These are phyloP conservation scores for Trichoderma koningiopsis DNA, from an alignment of 2,329 filamentous ascomycete species.

Conservation along the genomic window DNA sequence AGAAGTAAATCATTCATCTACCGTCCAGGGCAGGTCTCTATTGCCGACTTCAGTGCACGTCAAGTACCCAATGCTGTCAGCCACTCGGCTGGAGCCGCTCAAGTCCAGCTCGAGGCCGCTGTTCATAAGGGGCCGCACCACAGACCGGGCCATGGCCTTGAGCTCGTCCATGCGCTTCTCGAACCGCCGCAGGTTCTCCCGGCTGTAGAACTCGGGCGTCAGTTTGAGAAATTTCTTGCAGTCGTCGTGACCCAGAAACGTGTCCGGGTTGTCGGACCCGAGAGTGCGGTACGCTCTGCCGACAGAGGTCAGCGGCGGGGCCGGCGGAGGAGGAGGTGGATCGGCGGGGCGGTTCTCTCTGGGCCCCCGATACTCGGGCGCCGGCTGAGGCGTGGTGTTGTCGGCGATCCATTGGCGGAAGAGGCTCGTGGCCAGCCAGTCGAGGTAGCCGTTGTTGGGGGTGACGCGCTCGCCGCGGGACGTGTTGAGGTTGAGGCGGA, in stretches of 20 bases:
- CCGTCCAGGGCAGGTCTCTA: slow-evolving; percentile 54
- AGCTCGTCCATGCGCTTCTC: slow-evolving; percentile 87
- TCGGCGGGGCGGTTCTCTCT: slow-evolving; percentile 37
- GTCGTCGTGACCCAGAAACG: slow-evolving; percentile 81
- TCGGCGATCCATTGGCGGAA: slow-evolving; percentile 95
- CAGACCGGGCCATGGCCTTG: slow-evolving; percentile 78
- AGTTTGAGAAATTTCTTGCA: slow-evolving; percentile 89
- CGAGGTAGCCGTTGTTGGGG: slow-evolving; percentile 77
- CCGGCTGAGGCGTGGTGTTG: slow-evolving; percentile 72
- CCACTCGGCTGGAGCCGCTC: slow-evolving; percentile 43
- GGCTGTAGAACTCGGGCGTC: slow-evolving; percentile 76
- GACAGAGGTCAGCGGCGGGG: slow-evolving; percentile 57
- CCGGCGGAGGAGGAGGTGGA: slow-evolving; percentile 42
- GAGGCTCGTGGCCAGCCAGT: slow-evolving; percentile 84
- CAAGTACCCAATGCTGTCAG: slow-evolving; percentile 51
- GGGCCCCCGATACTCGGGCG: slow-evolving; percentile 36
- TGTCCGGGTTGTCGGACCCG: slow-evolving; percentile 59
- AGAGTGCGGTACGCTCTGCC: slow-evolving; percentile 79
- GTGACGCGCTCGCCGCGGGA: slow-evolving; percentile 79
- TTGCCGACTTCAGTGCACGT: slow-evolving; percentile 54
- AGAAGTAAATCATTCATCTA: slow-evolving; percentile 37
- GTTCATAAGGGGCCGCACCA: slow-evolving; percentile 82
- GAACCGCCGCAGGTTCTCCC: slow-evolving; percentile 83
- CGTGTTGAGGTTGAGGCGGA: slow-evolving; percentile 77
- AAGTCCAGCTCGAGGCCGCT: slow-evolving; percentile 82